These are phyloP conservation scores for Guadua angustifolia DNA, from an alignment of 176 grass and related monocot species.

Conservation along the genomic window DNA sequence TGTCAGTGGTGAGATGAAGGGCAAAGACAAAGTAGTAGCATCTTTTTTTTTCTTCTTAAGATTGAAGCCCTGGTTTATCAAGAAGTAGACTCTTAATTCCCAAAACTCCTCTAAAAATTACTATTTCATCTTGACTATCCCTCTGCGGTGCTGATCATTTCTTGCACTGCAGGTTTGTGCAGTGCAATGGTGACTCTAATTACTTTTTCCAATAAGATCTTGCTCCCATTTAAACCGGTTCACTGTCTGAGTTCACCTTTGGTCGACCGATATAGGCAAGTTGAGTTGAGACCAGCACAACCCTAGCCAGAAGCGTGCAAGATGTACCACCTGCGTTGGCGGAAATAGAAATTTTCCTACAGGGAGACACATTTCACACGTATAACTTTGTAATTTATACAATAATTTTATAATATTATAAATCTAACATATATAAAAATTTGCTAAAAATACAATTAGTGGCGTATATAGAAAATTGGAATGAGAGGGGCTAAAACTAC, in stretches of 20 bases:
- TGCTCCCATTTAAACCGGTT: neutral
- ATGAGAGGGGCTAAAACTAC: too few relatives aligned
- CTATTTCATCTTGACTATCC: neutral
- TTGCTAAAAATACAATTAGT: too few relatives aligned
- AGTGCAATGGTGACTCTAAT: conserved; percentile 1
- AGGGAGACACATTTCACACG: too few relatives aligned
- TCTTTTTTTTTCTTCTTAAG: neutral
- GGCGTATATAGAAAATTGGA: too few relatives aligned
- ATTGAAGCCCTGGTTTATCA: neutral
- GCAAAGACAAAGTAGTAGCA: neutral
- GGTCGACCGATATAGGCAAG: conserved; percentile 44
- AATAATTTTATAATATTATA: too few relatives aligned
- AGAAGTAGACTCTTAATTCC: neutral
- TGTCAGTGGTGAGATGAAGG: neutral
- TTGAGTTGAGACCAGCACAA: neutral
- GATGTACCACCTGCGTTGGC: neutral
- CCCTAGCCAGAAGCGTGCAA: conserved; percentile 15
- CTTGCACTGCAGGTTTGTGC: neutral
- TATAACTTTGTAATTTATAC: too few relatives aligned
- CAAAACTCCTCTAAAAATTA: neutral
- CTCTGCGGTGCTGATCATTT: neutral
- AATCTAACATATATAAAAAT: too few relatives aligned
- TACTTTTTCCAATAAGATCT: neutral
- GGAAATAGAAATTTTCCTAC: too few relatives aligned
- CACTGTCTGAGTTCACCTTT: conserved; percentile 34